A percentile compares a stretch with the other conserved stretches of the same genome.
Evolutionary conservation across 495 filamentous ascomycete genomes (phyloP).

Genomic region (Penicillium odoratum): DNA sequence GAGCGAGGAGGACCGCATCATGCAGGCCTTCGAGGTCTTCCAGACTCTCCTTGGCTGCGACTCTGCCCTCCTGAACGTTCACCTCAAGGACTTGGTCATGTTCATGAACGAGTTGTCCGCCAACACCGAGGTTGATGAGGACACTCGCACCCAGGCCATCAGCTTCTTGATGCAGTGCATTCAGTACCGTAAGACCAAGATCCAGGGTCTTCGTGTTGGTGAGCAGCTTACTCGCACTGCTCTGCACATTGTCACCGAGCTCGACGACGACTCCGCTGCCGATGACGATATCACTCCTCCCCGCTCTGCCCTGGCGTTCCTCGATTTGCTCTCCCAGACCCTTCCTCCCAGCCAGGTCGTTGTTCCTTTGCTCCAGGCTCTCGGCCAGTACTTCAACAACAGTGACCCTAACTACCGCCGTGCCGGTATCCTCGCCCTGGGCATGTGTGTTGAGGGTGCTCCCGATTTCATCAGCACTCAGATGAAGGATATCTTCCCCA

Average conservation of each 20-base stretch:
- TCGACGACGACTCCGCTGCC: constrained; percentile 67
- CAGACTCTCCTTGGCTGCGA: constrained; percentile 93
- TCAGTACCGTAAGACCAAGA: constrained; percentile 90
- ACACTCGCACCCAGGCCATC: constrained; percentile 83
- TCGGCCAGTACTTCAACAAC: constrained; percentile 76
- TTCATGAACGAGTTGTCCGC: constrained; percentile 91
- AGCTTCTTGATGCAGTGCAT: constrained; percentile 92
- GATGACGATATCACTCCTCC: constrained; percentile 92
- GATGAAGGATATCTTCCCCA: constrained; percentile 79
- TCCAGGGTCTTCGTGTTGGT: constrained; percentile 81
- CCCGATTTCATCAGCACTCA: constrained; percentile 95
- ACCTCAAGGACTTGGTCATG: constrained; percentile 86
- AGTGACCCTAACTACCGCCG: constrained; percentile 74
- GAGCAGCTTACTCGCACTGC: constrained; percentile 82
- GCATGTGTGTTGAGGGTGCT: constrained; percentile 93
- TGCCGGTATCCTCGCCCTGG: constrained; percentile 87
- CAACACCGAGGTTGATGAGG: constrained; percentile 73
- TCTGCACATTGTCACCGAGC: constrained; percentile 83
- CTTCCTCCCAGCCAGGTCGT: constrained; percentile 93
- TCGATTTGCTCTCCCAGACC: constrained; percentile 84
- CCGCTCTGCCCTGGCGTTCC: constrained; percentile 78
- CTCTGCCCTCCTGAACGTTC: constrained; percentile 73
- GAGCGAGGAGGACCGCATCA: constrained; percentile 79
- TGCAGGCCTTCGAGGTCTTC: constrained; percentile 95
- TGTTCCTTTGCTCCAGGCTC: constrained; percentile 82